phyloP scores from a whole-genome alignment of 768 basidiomycete species.

The Termitomyces titanicus region DNA sequence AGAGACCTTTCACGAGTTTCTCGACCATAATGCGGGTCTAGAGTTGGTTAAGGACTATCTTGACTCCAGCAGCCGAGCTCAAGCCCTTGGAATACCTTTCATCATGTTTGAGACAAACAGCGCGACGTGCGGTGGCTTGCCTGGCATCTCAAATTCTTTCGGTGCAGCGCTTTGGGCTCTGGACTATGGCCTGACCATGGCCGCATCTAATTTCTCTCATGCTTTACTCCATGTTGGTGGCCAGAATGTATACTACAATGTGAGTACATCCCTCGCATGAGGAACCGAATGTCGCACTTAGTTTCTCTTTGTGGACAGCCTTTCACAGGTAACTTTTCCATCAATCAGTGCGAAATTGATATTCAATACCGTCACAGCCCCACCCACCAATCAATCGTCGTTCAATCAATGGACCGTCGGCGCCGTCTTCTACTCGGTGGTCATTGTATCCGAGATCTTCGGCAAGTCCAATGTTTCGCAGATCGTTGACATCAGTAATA shows the following conservation, averaged over 20 bases:
- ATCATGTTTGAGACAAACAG: slow-evolving; percentile 74
- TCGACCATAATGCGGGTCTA: slow-evolving; percentile 54
- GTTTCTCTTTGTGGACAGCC: slow-evolving; percentile 40
- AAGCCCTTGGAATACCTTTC: slow-evolving; percentile 40
- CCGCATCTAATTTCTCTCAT: slow-evolving; percentile 51
- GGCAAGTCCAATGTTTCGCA: slow-evolving; percentile 63
- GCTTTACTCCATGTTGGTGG: slow-evolving; percentile 62
- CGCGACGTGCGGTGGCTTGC: slow-evolving; percentile 66
- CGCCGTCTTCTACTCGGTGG: slow-evolving; percentile 67
- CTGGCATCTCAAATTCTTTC: slow-evolving; percentile 59
- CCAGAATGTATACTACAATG: slow-evolving; percentile 66
- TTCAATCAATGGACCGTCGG: slow-evolving; percentile 73
- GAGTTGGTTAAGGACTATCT: slow-evolving; percentile 51
- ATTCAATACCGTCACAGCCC: slow-evolving; percentile 21
- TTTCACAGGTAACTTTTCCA: slow-evolving; percentile 46
- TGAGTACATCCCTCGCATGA: slow-evolving; percentile 29
- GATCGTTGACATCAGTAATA: slow-evolving; percentile 62
- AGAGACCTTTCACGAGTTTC: slow-evolving; percentile 46
- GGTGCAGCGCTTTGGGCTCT: slow-evolving; percentile 63
- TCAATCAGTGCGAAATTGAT: neutral
- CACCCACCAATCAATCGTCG: slow-evolving; percentile 50
- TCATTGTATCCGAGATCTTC: slow-evolving; percentile 68
- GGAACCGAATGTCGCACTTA: neutral
- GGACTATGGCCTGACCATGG: slow-evolving; percentile 64
- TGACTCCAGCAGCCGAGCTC: slow-evolving; percentile 42